These are phyloP conservation scores for Trichaptum fuscoviolaceum DNA, from an alignment of 768 basidiomycete genomes.

Conservation along the genomic window DNA sequence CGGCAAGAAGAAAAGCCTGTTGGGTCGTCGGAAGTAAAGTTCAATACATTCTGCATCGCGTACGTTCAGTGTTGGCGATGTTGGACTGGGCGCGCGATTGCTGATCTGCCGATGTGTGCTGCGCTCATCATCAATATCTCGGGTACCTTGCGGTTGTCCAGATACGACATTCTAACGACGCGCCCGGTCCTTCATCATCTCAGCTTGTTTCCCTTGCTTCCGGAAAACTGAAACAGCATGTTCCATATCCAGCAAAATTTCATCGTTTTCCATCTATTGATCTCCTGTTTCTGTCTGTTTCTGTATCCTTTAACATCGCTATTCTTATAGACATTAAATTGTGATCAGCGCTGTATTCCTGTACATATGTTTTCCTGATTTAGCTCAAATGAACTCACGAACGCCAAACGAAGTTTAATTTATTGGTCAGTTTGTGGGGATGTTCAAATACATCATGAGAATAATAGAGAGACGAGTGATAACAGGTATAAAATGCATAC, in stretches of 20 bases:
- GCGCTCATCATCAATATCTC: not conserved
- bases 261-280: not conserved
- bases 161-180: not conserved
- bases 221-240: not conserved
- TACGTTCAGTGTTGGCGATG: not conserved
- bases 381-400: not conserved
- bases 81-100: not conserved
- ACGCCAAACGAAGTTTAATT: not conserved
- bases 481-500: not conserved
- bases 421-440: not conserved
- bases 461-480: not conserved
- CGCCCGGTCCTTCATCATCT: not conserved
- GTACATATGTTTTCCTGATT: not conserved
- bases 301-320: not conserved
- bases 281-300: not conserved
- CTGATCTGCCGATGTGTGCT: not conserved
- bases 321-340: slow-evolving; percentile 1
- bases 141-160: not conserved
- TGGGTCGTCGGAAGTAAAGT: not conserved
- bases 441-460: not conserved
- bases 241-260: not conserved
- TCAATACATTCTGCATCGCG: not conserved
- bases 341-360: not conserved
- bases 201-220: not conserved
- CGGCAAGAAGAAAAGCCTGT: slow-evolving; percentile 1